phyloP scores from a whole-genome alignment of 1,284 basidiomycete species.

The Coniferiporia weirii region DNA sequence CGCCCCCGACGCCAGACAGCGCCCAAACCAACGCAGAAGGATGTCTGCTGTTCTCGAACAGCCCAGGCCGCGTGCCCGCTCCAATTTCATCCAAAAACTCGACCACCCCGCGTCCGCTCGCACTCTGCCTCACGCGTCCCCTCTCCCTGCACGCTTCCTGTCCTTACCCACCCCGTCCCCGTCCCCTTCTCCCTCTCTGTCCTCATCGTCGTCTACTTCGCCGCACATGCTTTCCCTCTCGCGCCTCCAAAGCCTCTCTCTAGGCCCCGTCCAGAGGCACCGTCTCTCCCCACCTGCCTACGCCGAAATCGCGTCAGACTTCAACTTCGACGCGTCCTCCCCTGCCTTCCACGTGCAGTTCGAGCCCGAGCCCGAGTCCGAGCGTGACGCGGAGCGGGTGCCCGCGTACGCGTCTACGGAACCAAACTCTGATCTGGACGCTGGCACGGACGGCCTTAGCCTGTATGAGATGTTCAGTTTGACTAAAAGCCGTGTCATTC shows the following conservation, averaged over 20 bases:
- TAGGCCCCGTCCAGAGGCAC: not conserved
- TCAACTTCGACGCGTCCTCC: not conserved
- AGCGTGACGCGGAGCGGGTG: not conserved
- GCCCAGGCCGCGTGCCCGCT: conserved; percentile 4
- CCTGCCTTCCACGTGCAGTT: not conserved
- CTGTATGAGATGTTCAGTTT: conserved; percentile 7
- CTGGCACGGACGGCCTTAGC: not conserved
- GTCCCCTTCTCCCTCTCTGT: conserved; percentile 11
- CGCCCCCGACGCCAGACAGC: not conserved
- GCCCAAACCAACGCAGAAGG: conserved; percentile 7
- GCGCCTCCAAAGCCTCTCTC: not conserved
- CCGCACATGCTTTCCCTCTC: conserved; percentile 1
- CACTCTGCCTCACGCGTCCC: not conserved
- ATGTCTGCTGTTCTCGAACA: conserved; percentile 14
- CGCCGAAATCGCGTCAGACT: not conserved
- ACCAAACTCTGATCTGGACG: too few species aligned
- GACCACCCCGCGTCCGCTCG: not conserved
- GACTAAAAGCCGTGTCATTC: conserved; percentile 16
- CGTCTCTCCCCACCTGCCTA: not conserved
- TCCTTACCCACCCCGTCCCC: conserved; percentile 14
- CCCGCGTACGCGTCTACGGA: not conserved
- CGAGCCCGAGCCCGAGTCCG: not conserved
- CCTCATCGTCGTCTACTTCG: not conserved
- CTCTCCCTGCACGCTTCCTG: conserved; percentile 1
- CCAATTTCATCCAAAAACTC: conserved; percentile 9